phyloP scores from a whole-genome alignment of 805 yeast species.

The Yarrowia sp. region DNA sequence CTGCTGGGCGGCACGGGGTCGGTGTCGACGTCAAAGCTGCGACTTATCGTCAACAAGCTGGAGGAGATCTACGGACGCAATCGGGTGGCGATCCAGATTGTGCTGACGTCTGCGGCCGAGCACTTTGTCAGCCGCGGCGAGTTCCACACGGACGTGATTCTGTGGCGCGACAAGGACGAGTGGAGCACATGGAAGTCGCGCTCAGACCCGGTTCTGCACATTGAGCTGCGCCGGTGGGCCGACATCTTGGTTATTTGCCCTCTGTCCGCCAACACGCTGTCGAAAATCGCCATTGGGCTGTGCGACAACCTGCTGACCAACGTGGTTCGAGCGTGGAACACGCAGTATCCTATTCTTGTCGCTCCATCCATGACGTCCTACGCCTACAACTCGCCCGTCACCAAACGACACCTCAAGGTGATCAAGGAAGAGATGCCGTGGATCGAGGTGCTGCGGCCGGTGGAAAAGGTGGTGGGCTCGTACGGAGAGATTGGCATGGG shows the following conservation, averaged over 20 bases:
- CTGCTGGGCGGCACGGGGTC: conserved; percentile 87
- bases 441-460: conserved; percentile 90
- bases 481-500: conserved; percentile 99
- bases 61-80: conserved; percentile 75
- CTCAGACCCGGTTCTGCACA: conserved; percentile 89
- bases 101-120: conserved; percentile 81
- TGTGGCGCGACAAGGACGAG: conserved; percentile 94
- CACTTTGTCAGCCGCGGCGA: conserved; percentile 64
- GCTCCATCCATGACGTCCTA: conserved; percentile 97
- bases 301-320: conserved; percentile 90
- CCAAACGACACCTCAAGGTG: conserved; percentile 74
- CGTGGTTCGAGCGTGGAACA: conserved; percentile 94
- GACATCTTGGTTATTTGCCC: conserved; percentile 93
- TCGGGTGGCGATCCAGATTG: conserved; percentile 77
- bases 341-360: conserved; percentile 78
- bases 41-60: conserved; percentile 72
- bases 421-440: conserved; percentile 90
- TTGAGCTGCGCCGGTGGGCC: conserved; percentile 95
- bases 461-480: conserved; percentile 86
- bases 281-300: conserved; percentile 84
- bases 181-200: conserved; percentile 85
- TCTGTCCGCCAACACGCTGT: conserved; percentile 84
- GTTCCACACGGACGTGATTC: conserved; percentile 64
- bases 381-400: conserved; percentile 84
- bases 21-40: conserved; percentile 77